Evolutionary conservation across 2,329 filamentous ascomycete genomes (phyloP).

Genomic region (Trichoderma lentiforme): DNA sequence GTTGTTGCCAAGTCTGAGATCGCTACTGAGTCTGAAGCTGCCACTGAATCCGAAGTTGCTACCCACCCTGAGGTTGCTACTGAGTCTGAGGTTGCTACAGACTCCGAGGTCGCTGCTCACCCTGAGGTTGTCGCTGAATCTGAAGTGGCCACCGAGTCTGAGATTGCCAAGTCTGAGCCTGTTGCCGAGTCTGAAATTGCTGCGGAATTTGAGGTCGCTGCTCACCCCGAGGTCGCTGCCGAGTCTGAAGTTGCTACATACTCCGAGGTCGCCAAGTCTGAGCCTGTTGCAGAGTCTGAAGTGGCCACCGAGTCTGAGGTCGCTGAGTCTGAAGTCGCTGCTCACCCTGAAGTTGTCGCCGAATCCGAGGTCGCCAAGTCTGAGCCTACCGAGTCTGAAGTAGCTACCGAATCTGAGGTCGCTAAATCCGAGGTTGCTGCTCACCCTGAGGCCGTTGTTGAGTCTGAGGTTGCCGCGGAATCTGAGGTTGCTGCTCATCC

Average conservation of each 20-base stretch:
- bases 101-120: not conserved
- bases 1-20: not conserved
- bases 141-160: not conserved
- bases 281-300: conserved; percentile 6
- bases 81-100: not conserved
- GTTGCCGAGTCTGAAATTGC: not conserved
- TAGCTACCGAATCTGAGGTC: conserved; percentile 1
- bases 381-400: conserved; percentile 20
- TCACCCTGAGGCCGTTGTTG: conserved; percentile 16
- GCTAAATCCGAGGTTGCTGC: conserved; percentile 19
- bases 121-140: not conserved
- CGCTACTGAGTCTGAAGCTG: not conserved
- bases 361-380: not conserved
- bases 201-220: not conserved
- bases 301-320: not conserved
- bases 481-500: conserved; percentile 1
- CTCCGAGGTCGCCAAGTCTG: not conserved
- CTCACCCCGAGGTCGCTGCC: not conserved
- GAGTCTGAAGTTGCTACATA: not conserved
- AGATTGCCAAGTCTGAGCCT: conserved; percentile 14
- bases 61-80: not conserved
- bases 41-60: not conserved
- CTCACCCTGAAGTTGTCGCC: conserved; percentile 17
- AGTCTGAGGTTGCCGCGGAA: conserved; percentile 19
- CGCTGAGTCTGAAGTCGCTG: conserved; percentile 2